Evolutionary conservation across 805 yeast species (phyloP), one percentile per base, ranked within the genome.

Genomic region (Metschnikowia proteae): DNA sequence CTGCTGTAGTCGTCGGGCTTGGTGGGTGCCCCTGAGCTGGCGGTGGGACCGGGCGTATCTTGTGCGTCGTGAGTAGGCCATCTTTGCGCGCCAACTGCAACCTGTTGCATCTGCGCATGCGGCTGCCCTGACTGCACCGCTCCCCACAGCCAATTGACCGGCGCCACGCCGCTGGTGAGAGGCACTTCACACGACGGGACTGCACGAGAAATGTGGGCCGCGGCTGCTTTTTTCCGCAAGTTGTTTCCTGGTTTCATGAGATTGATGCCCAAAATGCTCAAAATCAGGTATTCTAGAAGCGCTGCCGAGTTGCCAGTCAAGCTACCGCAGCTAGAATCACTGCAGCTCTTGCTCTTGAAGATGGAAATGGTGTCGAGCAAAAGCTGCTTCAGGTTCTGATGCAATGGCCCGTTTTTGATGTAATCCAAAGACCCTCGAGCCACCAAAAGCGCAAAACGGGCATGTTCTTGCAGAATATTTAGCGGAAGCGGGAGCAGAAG

Each of bases 371-470:
- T 73, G 29, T 70, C 76, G 22, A 71, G 64, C 41, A 89, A 65
- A 42, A 86, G 67, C 31, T 66, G 73, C 55, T 81, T 84, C 60
- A 84, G 81, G 45, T 83, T 89, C 60, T 81, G 86, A 60, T 84
- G 82, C 47, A 89, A 66, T 1, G 92, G 83, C 0, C 96, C 96
- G 34, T 90, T 89, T 61, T 88, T 81, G 2, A 88, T 82, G 61
- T 87, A 88, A 53, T 89, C 96, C 48, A 90, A 70, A 0, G 89
- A 80, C 11, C 95, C 90, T 45, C 81, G 80, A 0, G 90, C 88
- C 27, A 84, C 85, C 41, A 85, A 58, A 29, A 86, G 68, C 0
- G 86, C 74, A 53, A 83, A 75, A 42, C 89, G 69, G 2, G 87
- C 81, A 57, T 79, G 81, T 51, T 83, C 81, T 51, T 89, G 65